phyloP scores from a whole-genome alignment of 306 rosid genomes.

The Abrus precatorius region DNA sequence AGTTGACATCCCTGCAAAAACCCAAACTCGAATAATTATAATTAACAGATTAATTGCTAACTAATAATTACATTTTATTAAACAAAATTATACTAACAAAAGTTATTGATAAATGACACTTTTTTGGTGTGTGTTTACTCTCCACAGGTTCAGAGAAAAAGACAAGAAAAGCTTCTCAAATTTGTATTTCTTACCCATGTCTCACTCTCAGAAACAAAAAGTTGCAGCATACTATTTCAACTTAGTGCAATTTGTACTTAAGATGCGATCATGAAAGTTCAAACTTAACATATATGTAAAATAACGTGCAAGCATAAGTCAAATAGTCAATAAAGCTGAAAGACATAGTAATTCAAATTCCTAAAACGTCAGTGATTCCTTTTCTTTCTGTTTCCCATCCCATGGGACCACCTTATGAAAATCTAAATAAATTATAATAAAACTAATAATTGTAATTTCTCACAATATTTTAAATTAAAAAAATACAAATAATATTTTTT shows the following conservation, averaged over 20 bases:
- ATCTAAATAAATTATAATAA: not conserved
- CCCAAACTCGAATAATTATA: not conserved
- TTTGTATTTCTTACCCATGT: slow-evolving; percentile 11
- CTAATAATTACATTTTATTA: no score
- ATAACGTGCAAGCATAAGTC: no score
- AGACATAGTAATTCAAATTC: not conserved
- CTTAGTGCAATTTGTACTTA: not conserved
- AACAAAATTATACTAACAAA: no score
- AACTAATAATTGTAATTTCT: no score
- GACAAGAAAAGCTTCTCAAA: not conserved
- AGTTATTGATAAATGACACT: no score
- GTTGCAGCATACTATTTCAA: not conserved
- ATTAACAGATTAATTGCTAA: no score
- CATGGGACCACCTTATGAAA: not conserved
- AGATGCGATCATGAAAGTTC: not conserved
- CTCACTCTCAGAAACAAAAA: not conserved
- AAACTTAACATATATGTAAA: not conserved
- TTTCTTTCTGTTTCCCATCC: not conserved
- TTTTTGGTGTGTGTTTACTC: not conserved
- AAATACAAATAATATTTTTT: no score
- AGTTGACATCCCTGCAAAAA: slow-evolving; percentile 44
- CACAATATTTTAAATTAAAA: no score
- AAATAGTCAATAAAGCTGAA: not conserved
- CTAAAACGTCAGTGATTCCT: no score
- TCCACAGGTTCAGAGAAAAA: not conserved